Evolutionary conservation across 306 rosid species (phyloP), one percentile per base, ranked within the genome.

Genomic region (Medicago ruthenica): DNA sequence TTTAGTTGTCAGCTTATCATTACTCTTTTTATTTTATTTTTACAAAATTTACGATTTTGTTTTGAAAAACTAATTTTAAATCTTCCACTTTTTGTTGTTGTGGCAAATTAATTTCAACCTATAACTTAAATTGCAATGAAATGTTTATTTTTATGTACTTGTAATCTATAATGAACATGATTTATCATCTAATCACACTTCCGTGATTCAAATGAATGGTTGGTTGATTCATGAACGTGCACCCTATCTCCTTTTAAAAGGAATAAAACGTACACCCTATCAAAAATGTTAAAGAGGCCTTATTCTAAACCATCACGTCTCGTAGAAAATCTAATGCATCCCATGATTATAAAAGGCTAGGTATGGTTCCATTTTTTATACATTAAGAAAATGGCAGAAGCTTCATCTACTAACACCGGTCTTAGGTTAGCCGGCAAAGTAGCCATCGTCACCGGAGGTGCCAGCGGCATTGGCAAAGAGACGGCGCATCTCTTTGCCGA

Each of bases 381-480:
- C 68, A 16, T 14, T 11, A 16, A 41, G 7, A 60, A n/a, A 22
- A 76, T 77, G 87, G 78, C 76, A 18, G 64, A 74, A 24, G 42
- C 65, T 31, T 22, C 67, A 10, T 60, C 73, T 8, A 24, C 15
- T 48, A 67, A 48, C n/a, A 5, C 0, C 0, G 10, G 48, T 27
- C 50, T 21, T n/a, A 82, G 61, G 58, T 44, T 86, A 66, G 51
- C 80, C 10, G 83, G 83, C 18, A 88, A 90, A 54, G 85, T 88
- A 14, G 81, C 88, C 31, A 80, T 88, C 0, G 70, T 90, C 42
- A 86, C 92, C 1, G 89, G 90, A 0, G 90, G 89, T 0, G 90
- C 92, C 5, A 86, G 88, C 15, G 96, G 96, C 17, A 86, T 90
- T 3, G 90, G 92, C 0, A 84, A 88, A 55, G 92, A 85, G 10